These are phyloP conservation scores for Cicer chorassanicum DNA, from an alignment of 306 rosid genomes.

Conservation along the genomic window DNA sequence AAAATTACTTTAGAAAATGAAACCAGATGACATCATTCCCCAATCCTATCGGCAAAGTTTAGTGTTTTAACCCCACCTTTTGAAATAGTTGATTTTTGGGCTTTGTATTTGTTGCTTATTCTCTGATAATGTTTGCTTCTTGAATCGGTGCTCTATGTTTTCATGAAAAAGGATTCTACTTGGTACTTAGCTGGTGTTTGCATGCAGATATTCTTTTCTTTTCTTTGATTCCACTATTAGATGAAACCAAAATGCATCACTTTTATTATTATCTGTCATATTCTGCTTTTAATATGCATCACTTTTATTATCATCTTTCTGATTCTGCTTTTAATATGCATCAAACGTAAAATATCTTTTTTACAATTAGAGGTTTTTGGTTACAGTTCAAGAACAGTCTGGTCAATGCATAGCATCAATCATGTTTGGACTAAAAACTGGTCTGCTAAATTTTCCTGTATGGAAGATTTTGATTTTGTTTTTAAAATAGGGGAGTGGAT, in stretches of 20 bases:
- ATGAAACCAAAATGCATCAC: conserved; percentile 6
- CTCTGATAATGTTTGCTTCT: conserved; percentile 19
- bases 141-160: conserved; percentile 18
- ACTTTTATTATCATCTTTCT: neutral
- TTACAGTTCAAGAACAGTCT: conserved; percentile 7
- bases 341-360: neutral
- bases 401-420: neutral
- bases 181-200: conserved; percentile 1
- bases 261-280: neutral
- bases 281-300: neutral
- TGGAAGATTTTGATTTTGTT: too few relatives aligned
- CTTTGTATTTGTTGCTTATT: conserved; percentile 11
- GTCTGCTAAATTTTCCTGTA: conserved; percentile 1
- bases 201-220: neutral
- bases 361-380: neutral
- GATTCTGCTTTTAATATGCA: neutral
- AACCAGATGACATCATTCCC: conserved; percentile 21
- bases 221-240: conserved; percentile 7
- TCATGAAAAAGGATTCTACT: conserved; percentile 1
- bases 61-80: neutral
- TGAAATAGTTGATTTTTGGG: conserved; percentile 13
- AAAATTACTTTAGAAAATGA: conserved; percentile 32
- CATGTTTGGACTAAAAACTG: conserved; percentile 7
- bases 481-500: too few relatives aligned
- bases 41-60: conserved; percentile 15